phyloP scores from a whole-genome alignment of 1,284 basidiomycete species.

The Earliella scabrosa region DNA sequence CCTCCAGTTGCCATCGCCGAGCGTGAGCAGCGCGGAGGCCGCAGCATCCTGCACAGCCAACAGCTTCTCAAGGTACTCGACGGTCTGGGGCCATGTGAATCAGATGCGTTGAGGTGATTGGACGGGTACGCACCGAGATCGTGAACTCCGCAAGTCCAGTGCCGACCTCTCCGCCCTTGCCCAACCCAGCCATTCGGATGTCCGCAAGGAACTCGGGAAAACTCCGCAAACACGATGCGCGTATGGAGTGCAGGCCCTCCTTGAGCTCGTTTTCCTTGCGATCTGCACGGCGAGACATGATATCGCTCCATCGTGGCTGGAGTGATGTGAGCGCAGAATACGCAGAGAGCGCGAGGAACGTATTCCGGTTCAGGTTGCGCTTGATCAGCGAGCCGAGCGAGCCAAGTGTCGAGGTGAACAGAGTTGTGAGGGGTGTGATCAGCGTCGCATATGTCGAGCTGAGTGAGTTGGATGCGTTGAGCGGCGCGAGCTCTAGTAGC shows the following conservation, averaged over 20 bases:
- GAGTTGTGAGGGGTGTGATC: conserved; percentile 61
- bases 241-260: conserved; percentile 65
- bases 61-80: conserved; percentile 68
- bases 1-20: conserved; percentile 87
- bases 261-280: conserved; percentile 69
- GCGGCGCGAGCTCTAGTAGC: conserved; percentile 62
- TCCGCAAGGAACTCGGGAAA: conserved; percentile 83
- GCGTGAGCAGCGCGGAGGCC: conserved; percentile 60
- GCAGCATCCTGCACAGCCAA: conserved; percentile 72
- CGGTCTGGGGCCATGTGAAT: conserved; percentile 55
- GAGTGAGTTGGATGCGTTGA: conserved; percentile 51
- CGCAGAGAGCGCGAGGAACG: conserved; percentile 77
- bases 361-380: conserved; percentile 82
- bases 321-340: conserved; percentile 58
- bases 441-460: conserved; percentile 62
- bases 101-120: too few relatives aligned
- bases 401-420: conserved; percentile 65
- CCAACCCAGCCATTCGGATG: conserved; percentile 62
- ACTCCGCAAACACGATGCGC: conserved; percentile 71
- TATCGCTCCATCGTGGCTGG: conserved; percentile 67
- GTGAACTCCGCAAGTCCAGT: conserved; percentile 69
- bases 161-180: conserved; percentile 52
- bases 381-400: conserved; percentile 74
- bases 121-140: conserved; percentile 51
- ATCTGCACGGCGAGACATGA: conserved; percentile 53